Evolutionary conservation across 768 basidiomycete species (phyloP).

Genomic region (Boletellus ananiceps): DNA sequence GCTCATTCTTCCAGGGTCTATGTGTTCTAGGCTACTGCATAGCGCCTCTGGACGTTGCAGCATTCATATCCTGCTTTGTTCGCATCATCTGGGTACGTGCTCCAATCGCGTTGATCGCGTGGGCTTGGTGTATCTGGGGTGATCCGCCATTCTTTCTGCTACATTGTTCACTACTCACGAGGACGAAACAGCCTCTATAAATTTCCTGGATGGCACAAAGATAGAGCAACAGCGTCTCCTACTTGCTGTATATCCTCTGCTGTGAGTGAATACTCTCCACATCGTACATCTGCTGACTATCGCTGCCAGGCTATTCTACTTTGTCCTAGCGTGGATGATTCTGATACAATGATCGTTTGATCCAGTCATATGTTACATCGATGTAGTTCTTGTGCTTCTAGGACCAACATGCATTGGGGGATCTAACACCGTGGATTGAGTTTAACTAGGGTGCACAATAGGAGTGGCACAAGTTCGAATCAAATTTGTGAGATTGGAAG

Average conservation of each 20-base stretch:
- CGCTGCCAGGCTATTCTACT: slow-evolving; percentile 73
- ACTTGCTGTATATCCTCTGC: slow-evolving; percentile 92
- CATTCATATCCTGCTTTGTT: slow-evolving; percentile 81
- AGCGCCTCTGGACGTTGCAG: slow-evolving; percentile 88
- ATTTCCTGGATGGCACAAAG: slow-evolving; percentile 93
- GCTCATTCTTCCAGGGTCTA: slow-evolving; percentile 93
- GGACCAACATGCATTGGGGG: no score
- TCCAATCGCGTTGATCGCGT: slow-evolving; percentile 80
- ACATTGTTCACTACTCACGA: not conserved
- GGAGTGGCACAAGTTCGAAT: no score
- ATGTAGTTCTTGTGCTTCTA: slow-evolving; percentile 10
- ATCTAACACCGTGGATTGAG: no score
- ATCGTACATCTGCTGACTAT: not conserved
- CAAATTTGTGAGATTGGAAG: no score
- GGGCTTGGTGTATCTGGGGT: slow-evolving; percentile 99
- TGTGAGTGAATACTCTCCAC: slow-evolving; percentile 47
- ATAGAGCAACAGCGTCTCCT: slow-evolving; percentile 87
- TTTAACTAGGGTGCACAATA: no score
- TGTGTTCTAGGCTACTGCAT: slow-evolving; percentile 95
- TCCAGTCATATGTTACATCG: slow-evolving; percentile 7
- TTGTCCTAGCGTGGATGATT: slow-evolving; percentile 96
- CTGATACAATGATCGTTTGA: slow-evolving; percentile 62
- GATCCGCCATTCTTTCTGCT: not conserved
- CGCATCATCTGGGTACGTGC: slow-evolving; percentile 81
- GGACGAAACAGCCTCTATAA: slow-evolving; percentile 67